Evolutionary conservation across 208 protist species (phyloP).

Genomic region (Crithidia sp.): DNA sequence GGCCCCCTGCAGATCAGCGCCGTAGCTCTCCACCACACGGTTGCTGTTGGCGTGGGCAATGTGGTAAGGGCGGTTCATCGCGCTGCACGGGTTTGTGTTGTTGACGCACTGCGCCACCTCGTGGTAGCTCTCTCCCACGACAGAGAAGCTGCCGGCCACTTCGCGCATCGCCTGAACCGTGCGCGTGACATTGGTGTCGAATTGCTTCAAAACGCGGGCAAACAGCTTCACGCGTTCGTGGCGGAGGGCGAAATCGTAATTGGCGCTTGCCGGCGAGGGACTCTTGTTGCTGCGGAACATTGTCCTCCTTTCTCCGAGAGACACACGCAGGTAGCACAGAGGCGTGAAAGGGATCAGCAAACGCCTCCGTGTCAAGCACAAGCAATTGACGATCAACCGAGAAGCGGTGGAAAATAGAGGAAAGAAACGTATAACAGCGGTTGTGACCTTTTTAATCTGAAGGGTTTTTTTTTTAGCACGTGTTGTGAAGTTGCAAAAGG

Average conservation of each 20-base stretch:
- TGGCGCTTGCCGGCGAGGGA: slow-evolving; percentile 39
- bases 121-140: slow-evolving; percentile 48
- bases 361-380: too few species aligned
- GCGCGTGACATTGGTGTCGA: slow-evolving; percentile 34
- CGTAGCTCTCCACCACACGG: slow-evolving; percentile 31
- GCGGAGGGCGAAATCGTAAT: slow-evolving; percentile 56
- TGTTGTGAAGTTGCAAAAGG: too few species aligned
- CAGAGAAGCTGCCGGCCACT: slow-evolving; percentile 35
- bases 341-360: too few species aligned
- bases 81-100: slow-evolving; percentile 34
- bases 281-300: slow-evolving; percentile 24
- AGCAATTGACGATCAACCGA: too few species aligned
- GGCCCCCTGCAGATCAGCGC: slow-evolving; percentile 31
- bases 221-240: slow-evolving; percentile 52
- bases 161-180: slow-evolving; percentile 43
- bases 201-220: slow-evolving; percentile 38
- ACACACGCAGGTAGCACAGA: too few species aligned
- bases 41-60: slow-evolving; percentile 18
- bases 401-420: too few species aligned
- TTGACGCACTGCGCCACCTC: slow-evolving; percentile 53
- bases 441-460: too few species aligned
- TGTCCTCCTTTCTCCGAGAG: neutral
- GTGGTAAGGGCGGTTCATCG: slow-evolving; percentile 5
- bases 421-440: too few species aligned
- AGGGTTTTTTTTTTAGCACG: too few species aligned